Base-by-base conservation (phyloP, 306 rosid species). In the Gleditsia sinensis region DNA sequence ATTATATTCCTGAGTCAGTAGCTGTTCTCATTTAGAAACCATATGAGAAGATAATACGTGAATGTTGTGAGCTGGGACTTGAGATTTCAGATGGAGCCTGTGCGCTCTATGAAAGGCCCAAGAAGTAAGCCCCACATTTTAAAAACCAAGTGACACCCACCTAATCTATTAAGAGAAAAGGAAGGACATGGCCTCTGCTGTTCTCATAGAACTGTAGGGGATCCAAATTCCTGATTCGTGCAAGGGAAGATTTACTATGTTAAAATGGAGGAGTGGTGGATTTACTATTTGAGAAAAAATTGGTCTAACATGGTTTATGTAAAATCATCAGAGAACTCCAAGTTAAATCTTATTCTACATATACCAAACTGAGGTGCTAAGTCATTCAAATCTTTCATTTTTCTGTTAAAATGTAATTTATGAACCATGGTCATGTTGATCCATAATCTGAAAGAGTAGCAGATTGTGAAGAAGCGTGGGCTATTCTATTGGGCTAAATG, bases 1-100 rank as follows among this genome's bases (percentile, higher is more conserved):
- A 34, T 49, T 75, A 36, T 67, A 43, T 59, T 70, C 54, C 56
- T n/a, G 19, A 20, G 28, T 77, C 34, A 23, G 60, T 40, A 39
- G 45, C 39, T 77, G 33, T 48, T 37, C 39, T 54, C 74, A 53
- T 58, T 69, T n/a, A 46, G 59, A 73, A 72, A 67, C 51, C 43
- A 40, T 5, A 17, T 40, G 32, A 25, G 48, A 59, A 23, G 28
- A 60, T 25, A 42, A 55, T 33, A 24, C 28, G 0, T 23, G 74
- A 32, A 62, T 23, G 71, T 58, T 72, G 9, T 30, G 45, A 40
- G 82, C 64, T 42, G 25, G 61, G 67, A 50, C 58, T 21, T 48
- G 23, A 60, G 43, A 4, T 75, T 63, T 63, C 78, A 55, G 42
- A 25, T 62, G 42, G 58, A 70, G 72, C 6, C 14, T 46, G 5